A percentile compares a stretch with the other conserved stretches of the same genome.
Conservation (phyloP, 2,329 filamentous ascomycete species). For the Cercospora sp. region DNA sequence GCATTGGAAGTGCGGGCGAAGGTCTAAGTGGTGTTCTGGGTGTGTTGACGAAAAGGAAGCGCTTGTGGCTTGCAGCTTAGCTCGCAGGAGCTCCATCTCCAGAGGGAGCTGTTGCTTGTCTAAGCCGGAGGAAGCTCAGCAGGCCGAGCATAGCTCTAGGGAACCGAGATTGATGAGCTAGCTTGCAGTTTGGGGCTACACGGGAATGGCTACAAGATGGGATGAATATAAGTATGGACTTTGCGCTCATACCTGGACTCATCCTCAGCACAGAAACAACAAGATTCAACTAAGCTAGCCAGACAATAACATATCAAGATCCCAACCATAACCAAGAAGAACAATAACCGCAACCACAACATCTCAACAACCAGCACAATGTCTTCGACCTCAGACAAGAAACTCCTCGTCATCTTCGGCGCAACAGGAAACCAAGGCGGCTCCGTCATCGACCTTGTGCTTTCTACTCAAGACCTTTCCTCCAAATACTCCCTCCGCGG, state of each 20-base stretch:
- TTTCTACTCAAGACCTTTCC: conserved; percentile 48
- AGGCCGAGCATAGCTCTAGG: background rate
- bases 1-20: background rate
- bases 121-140: conserved; percentile 9
- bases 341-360: background rate
- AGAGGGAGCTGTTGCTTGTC: background rate
- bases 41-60: background rate
- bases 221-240: background rate
- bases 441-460: conserved; percentile 52
- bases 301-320: background rate
- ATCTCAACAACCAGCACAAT: conserved; percentile 13
- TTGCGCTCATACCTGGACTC: background rate
- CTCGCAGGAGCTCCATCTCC: background rate
- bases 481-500: conserved; percentile 56
- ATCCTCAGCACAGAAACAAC: background rate
- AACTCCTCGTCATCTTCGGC: conserved; percentile 59
- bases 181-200: background rate
- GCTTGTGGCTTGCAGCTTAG: conserved; percentile 9
- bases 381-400: conserved; percentile 33
- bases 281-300: background rate
- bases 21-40: background rate
- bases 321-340: background rate
- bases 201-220: background rate
- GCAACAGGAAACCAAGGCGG: conserved; percentile 63
- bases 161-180: background rate